A percentile compares a stretch with the other conserved stretches of the same genome.
These are phyloP conservation scores for Aegilops bicornis DNA, from an alignment of 176 grass and related monocot genomes.

Conservation along the genomic window DNA sequence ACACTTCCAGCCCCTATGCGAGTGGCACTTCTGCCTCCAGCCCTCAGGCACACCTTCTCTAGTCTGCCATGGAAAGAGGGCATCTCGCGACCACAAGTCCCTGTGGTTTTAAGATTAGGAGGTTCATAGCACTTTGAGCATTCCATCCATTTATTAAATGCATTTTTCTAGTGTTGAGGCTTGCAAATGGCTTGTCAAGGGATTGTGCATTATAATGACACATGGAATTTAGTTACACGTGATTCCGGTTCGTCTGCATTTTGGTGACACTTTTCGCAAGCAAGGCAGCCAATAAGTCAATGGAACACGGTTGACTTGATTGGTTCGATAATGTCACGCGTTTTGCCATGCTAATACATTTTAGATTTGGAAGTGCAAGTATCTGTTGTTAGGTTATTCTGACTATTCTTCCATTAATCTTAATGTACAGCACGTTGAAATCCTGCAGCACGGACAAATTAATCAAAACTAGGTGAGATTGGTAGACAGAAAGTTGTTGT, in stretches of 20 bases:
- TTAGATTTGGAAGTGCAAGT: not conserved
- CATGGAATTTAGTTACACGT: not conserved
- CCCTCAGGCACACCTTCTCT: not conserved
- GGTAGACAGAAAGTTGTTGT: not conserved
- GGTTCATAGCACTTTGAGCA: not conserved
- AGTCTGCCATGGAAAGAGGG: not conserved
- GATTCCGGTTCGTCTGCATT: not conserved
- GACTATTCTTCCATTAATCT: not conserved
- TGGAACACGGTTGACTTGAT: not conserved
- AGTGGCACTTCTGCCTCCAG: not conserved
- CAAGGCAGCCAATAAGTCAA: not conserved
- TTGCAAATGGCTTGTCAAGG: not conserved
- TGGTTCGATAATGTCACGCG: not conserved
- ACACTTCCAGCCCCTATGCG: not conserved
- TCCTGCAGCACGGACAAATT: not conserved
- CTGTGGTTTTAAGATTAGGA: not conserved
- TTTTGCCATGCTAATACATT: not conserved
- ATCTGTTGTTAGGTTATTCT: not conserved
- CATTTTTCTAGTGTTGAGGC: not conserved
- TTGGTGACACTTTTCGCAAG: not conserved
- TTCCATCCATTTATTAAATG: not conserved
- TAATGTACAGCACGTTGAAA: not conserved
- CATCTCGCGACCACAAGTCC: not conserved
- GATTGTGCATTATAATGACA: not conserved
- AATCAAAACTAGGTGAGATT: constrained; percentile 5